phyloP scores from a whole-genome alignment of 106 monocot species.

The Apostasia shenzhenica region DNA sequence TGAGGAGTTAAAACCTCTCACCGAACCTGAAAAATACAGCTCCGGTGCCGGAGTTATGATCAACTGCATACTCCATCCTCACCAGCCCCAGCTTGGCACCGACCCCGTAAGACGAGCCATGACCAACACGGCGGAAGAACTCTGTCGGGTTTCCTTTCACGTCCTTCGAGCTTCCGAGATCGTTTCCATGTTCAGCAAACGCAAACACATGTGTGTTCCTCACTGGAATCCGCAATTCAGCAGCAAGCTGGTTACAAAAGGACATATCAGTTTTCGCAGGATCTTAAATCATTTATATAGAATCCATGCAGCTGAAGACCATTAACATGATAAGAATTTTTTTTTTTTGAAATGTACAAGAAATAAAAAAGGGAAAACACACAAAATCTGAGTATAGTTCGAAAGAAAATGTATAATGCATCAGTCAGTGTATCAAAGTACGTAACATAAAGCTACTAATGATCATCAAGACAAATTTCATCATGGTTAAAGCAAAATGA shows the following conservation, averaged over 20 bases:
- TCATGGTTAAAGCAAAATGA: not conserved
- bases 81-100: conserved; percentile 88
- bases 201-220: conserved; percentile 62
- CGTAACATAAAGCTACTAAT: too few species aligned
- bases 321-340: too few species aligned
- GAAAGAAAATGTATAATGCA: too few species aligned
- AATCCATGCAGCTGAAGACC: too few species aligned
- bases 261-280: not conserved
- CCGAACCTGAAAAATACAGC: conserved; percentile 83
- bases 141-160: conserved; percentile 95
- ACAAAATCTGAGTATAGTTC: too few species aligned
- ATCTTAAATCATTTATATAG: not conserved
- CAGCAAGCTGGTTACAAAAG: conserved; percentile 47
- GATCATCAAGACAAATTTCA: too few species aligned
- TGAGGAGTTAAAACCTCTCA: conserved; percentile 61
- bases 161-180: conserved; percentile 89
- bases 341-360: too few species aligned
- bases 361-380: too few species aligned
- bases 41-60: conserved; percentile 91
- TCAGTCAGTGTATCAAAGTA: too few species aligned
- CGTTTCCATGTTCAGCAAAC: conserved; percentile 93
- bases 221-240: conserved; percentile 74
- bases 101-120: conserved; percentile 86
- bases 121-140: conserved; percentile 74
- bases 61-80: conserved; percentile 85